These are phyloP conservation scores for Heterobasidion irregulare DNA, from an alignment of 1,284 basidiomycete genomes.

Conservation along the genomic window DNA sequence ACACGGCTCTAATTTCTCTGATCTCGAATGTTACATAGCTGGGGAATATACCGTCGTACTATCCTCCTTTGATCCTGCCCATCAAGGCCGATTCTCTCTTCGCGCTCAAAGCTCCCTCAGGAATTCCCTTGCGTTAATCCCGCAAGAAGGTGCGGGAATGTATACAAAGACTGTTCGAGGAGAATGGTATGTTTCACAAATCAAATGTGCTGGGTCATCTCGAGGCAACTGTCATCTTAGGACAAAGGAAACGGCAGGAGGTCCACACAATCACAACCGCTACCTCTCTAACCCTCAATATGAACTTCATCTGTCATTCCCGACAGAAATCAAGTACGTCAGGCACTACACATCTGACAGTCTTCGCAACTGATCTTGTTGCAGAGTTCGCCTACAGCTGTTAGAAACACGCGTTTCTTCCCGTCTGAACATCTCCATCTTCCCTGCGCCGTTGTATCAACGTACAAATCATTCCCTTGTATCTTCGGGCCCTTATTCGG, in stretches of 20 bases:
- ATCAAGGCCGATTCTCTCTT: slow-evolving; percentile 59
- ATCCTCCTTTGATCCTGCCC: slow-evolving; percentile 75
- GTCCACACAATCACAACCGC: neutral
- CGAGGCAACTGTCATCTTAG: slow-evolving; percentile 18
- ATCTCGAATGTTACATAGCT: slow-evolving; percentile 31
- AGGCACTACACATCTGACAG: neutral
- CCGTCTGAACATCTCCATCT: slow-evolving; percentile 56
- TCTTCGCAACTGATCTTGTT: no score
- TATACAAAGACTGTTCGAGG: slow-evolving; percentile 61
- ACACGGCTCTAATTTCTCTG: neutral
- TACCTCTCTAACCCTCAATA: slow-evolving; percentile 62
- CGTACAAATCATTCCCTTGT: slow-evolving; percentile 32
- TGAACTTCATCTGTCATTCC: slow-evolving; percentile 46
- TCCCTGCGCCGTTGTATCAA: slow-evolving; percentile 23
- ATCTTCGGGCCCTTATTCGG: slow-evolving; percentile 75
- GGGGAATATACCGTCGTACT: slow-evolving; percentile 79
- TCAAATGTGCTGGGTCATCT: no score
- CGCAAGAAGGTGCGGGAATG: slow-evolving; percentile 90
- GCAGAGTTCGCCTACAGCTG: slow-evolving; percentile 62
- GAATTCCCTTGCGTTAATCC: slow-evolving; percentile 71
- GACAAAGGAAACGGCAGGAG: neutral
- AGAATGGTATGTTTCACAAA: slow-evolving; percentile 47
- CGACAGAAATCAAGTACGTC: slow-evolving; percentile 55
- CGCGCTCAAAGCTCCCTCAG: slow-evolving; percentile 52
- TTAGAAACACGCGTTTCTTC: slow-evolving; percentile 31